Evolutionary conservation across 2,329 filamentous ascomycete species (phyloP).

Genomic region (Paracorniculantispora psalliotae): DNA sequence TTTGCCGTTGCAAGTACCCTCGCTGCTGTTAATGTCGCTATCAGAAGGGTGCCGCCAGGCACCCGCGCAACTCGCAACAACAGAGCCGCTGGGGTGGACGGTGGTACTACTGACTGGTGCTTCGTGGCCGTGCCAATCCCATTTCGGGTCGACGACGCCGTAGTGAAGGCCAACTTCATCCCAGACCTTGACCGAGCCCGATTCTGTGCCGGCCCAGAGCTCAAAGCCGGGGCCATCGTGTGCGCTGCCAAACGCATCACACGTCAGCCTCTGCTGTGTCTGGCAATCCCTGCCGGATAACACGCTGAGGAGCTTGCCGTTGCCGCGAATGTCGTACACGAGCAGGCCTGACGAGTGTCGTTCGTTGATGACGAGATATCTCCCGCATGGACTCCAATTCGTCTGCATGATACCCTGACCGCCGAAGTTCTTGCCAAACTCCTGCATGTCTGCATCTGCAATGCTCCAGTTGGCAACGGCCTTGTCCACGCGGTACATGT

Average conservation of each 20-base stretch:
- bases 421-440: slow-evolving; percentile 36
- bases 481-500: slow-evolving; percentile 49
- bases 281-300: slow-evolving; percentile 45
- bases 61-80: slow-evolving; percentile 52
- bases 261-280: slow-evolving; percentile 52
- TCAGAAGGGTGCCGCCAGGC: slow-evolving; percentile 40
- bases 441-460: slow-evolving; percentile 45
- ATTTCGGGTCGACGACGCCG: slow-evolving; percentile 40
- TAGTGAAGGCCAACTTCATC: slow-evolving; percentile 47
- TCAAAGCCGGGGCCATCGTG: slow-evolving; percentile 44
- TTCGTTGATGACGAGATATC: slow-evolving; percentile 60
- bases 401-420: slow-evolving; percentile 61
- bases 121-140: slow-evolving; percentile 45
- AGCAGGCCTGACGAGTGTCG: slow-evolving; percentile 50
- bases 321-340: slow-evolving; percentile 59
- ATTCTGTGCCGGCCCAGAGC: slow-evolving; percentile 55
- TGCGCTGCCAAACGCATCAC: slow-evolving; percentile 46
- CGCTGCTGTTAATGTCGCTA: neutral
- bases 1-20: neutral
- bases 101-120: slow-evolving; percentile 45
- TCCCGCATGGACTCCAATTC: slow-evolving; percentile 57
- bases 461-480: slow-evolving; percentile 57
- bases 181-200: slow-evolving; percentile 54
- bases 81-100: slow-evolving; percentile 51
- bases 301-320: slow-evolving; percentile 51